These are phyloP conservation scores for Schwanniomyces yamadae DNA, from an alignment of 805 yeast genomes.

Conservation along the genomic window DNA sequence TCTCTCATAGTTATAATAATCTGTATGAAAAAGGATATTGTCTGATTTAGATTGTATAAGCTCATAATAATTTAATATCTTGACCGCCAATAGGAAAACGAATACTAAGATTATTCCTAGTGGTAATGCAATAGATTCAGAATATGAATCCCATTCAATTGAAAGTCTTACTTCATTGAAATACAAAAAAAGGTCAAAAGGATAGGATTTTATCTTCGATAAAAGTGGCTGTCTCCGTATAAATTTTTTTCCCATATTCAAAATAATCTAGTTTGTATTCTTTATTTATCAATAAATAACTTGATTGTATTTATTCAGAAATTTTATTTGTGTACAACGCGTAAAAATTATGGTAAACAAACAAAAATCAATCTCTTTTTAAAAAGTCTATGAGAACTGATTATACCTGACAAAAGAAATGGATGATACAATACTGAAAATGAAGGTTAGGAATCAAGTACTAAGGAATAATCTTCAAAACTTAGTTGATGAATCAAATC, in stretches of 20 bases:
- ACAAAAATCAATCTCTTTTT: neutral
- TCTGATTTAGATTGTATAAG: slow-evolving; percentile 25
- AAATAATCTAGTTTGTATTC: neutral
- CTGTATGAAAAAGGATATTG: slow-evolving; percentile 34
- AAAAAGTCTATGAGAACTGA: no score
- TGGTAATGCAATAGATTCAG: slow-evolving; percentile 29
- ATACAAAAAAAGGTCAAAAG: slow-evolving; percentile 37
- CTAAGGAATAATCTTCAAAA: slow-evolving; percentile 10
- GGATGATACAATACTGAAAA: slow-evolving; percentile 9
- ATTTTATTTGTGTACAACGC: slow-evolving; percentile 1
- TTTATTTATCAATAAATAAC: neutral
- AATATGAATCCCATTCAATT: slow-evolving; percentile 43
- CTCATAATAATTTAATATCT: slow-evolving; percentile 25
- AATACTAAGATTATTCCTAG: slow-evolving; percentile 23
- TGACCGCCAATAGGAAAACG: slow-evolving; percentile 17
- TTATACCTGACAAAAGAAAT: neutral
- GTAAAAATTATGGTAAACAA: slow-evolving; percentile 2
- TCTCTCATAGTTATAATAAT: slow-evolving; percentile 32
- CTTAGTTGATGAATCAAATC: slow-evolving; percentile 9
- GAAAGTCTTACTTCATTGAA: slow-evolving; percentile 36
- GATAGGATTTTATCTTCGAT: slow-evolving; percentile 31
- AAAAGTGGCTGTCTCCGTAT: slow-evolving; percentile 30
- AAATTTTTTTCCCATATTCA: slow-evolving; percentile 8
- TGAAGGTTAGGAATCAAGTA: slow-evolving; percentile 8
- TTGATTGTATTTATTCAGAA: neutral